A percentile compares a stretch with the other conserved stretches of the same genome.
These are phyloP conservation scores for Erysimum cheiri DNA, from an alignment of 441 rosid genomes.

Conservation along the genomic window DNA sequence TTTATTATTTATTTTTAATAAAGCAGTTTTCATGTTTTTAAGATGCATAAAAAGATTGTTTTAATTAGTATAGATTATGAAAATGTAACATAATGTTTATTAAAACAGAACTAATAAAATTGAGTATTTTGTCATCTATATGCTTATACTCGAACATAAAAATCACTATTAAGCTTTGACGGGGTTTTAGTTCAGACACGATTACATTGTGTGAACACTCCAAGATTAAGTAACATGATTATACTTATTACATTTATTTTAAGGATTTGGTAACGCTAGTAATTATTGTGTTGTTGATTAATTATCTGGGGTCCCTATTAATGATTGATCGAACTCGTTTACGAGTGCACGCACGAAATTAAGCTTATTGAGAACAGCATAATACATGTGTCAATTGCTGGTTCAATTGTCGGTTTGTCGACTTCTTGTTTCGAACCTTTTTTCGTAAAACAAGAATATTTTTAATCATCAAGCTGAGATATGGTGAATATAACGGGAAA, in stretches of 20 bases:
- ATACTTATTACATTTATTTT: neutral
- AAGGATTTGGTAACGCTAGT: neutral
- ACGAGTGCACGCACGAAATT: slow-evolving; percentile 31
- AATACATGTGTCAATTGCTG: slow-evolving; percentile 50
- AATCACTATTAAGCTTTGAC: no score
- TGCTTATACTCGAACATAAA: no score
- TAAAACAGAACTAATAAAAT: no score
- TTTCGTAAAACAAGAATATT: neutral
- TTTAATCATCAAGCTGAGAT: neutral
- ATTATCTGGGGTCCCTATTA: neutral
- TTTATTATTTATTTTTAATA: no score
- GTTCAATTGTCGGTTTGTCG: slow-evolving; percentile 62
- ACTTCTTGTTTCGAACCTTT: slow-evolving; percentile 28
- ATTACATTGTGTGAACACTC: no score
- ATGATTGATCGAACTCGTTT: slow-evolving; percentile 4
- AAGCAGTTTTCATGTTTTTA: no score
- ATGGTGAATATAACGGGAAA: neutral
- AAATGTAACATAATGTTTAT: no score
- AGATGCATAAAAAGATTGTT: no score
- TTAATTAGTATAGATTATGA: no score
- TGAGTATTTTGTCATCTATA: no score
- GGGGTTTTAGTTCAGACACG: no score
- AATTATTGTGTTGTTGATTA: neutral
- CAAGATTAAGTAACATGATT: neutral
- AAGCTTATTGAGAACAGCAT: slow-evolving; percentile 20